Evolutionary conservation across 768 basidiomycete species (phyloP), one percentile per base, ranked within the genome.

Genomic region (Cubamyces sp.): DNA sequence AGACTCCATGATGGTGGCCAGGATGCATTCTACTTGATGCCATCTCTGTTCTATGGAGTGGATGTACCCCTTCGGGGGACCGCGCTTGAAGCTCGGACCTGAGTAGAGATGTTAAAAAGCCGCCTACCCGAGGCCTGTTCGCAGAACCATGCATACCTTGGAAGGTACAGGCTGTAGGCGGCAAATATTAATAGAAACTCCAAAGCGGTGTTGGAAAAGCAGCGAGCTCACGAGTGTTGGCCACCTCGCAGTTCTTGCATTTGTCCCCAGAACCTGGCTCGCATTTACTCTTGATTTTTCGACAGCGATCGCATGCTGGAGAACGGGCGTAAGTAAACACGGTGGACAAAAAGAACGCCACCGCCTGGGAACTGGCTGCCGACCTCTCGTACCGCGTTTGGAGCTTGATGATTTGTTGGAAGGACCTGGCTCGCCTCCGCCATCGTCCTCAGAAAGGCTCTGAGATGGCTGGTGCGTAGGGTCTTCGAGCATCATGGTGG

Each of bases 21-120:
- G 80, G n/a, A 96, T 77, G 14, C 92, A 90, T 74, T 96, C 94
- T 68, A 95, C 90, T 71, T 94, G 91, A 68, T 96, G 94, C 86
- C 94, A 90, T 68, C 93, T 76, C 61, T 91, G 90, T 76, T 96
- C 94, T 54, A 96, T 94, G 41, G 93, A 93, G 72, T 94, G 91
- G 52, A 96, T 94, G 72, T 96, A 96, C 19, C 94, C 94, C 70
- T 92, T 92, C 6, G 91, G 91, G 11, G 90, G 90, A 11, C 92
- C 93, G 9, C 92, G 87, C 70, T 90, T 90, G 73, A 88, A 88
- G 69, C 87, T 90, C 0, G 89, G 89, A 47, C 87, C 90, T 91
- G 46, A 34, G 18, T 19, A 49, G 53, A 57, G 52, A 49, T 25
- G 49, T 43, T 28, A 30, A 60, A 26, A 28, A 0, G 39, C 18